Base-by-base conservation (phyloP, 352 stramenopile genomes). In the Globisporangium parvum region DNA sequence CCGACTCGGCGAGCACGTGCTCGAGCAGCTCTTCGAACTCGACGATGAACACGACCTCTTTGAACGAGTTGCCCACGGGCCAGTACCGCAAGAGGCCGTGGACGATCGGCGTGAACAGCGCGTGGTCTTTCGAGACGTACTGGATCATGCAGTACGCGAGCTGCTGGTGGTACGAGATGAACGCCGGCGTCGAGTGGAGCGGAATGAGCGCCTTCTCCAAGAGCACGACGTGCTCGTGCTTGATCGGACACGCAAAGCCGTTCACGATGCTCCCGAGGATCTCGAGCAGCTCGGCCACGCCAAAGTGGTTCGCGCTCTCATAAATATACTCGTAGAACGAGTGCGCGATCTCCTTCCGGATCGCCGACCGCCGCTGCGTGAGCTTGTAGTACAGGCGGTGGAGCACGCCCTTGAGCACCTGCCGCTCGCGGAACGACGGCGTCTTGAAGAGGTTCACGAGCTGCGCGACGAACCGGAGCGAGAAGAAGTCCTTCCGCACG, bases 241-340 rank as follows among this genome's bases (percentile, higher is more conserved):
- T 95, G 69, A 95, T 92, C 21, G 86, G 86, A 47, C 82, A 93
- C 8, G 85, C 85, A 69, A 95, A 95, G 50, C 86, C 86, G 56
- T 95, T 95, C 28, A 95, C 85, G 55, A 95, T 95, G 58, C 82
- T 93, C 54, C 85, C 86, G 42, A 95, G 58, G 37, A 95, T 93
- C 65, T 94, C 84, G 46, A 95, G 66, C 49, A 95, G 66, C 66
- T 95, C 86, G 28, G 84, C 84, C 55, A 95, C 81, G 59, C 86
- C 86, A 61, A 93, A 91, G 67, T 95, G 81, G 55, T 91, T 92
- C 68, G 70, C 85, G 31, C 71, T 91, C 78, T 95, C 86, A 89
- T 95, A 95, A 87, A 93, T 91, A 88, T 93, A 95, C 79, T 91
- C 83, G 73, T 92, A 94, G 60, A 95, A 93, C 55, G 83, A 74